These are phyloP conservation scores for Boletales sp. DNA, from an alignment of 768 basidiomycete species.

Conservation along the genomic window DNA sequence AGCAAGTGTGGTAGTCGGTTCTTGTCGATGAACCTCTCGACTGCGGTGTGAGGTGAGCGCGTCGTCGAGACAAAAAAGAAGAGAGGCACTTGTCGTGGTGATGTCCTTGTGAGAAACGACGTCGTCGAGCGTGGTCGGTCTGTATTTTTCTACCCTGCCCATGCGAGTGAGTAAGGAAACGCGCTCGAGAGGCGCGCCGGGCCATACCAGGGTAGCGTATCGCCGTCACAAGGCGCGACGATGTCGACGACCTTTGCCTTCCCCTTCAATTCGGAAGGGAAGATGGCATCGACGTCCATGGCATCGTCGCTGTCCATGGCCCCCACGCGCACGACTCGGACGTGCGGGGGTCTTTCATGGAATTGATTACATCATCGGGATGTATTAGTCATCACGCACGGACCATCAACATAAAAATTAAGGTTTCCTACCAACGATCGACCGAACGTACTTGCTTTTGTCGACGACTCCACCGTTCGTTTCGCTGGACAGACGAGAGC, in stretches of 20 bases:
- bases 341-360: no score
- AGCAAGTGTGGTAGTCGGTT: conserved; percentile 92
- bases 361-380: conserved; percentile 1
- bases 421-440: no score
- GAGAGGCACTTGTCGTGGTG: conserved; percentile 74
- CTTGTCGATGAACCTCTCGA: conserved; percentile 95
- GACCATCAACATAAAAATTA: conserved; percentile 40
- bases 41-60: conserved; percentile 39
- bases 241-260: conserved; percentile 63
- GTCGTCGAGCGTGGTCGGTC: conserved; percentile 87
- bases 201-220: conserved; percentile 82
- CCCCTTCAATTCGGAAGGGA: conserved; percentile 46
- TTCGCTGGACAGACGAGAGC: conserved; percentile 88
- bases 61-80: background rate
- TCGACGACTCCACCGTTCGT: conserved; percentile 91
- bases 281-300: conserved; percentile 42
- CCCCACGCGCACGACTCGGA: no score
- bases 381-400: conserved; percentile 35
- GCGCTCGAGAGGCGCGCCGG: background rate
- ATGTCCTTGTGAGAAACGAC: conserved; percentile 98
- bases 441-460: conserved; percentile 81
- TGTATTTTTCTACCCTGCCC: conserved; percentile 94
- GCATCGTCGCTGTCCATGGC: conserved; percentile 42
- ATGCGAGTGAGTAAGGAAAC: background rate
- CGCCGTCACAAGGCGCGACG: conserved; percentile 43